phyloP scores from a whole-genome alignment of 306 rosid genomes.

The Fragaria iinumae region DNA sequence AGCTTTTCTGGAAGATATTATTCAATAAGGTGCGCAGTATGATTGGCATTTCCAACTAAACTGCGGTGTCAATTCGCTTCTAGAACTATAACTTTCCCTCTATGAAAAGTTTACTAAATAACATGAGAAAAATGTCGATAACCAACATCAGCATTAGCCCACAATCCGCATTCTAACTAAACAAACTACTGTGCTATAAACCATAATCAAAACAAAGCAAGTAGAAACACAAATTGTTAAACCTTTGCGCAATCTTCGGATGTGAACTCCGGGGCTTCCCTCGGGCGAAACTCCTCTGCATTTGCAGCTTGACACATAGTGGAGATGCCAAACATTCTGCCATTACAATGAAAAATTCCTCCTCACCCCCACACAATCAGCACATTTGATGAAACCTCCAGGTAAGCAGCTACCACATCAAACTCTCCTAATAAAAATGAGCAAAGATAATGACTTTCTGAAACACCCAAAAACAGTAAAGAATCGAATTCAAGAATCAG shows the following conservation, averaged over 20 bases:
- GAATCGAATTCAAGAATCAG: neutral
- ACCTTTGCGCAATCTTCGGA: slow-evolving; percentile 47
- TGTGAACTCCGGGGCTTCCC: slow-evolving; percentile 27
- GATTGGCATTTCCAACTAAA: neutral
- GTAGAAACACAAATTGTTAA: neutral
- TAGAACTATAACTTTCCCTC: neutral
- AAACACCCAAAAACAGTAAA: neutral
- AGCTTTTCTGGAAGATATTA: neutral
- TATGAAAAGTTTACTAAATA: too few relatives aligned
- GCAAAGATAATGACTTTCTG: neutral
- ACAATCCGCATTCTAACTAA: neutral
- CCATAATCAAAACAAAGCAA: slow-evolving; percentile 8
- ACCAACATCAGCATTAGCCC: neutral
- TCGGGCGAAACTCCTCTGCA: slow-evolving; percentile 30
- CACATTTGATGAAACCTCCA: slow-evolving; percentile 34
- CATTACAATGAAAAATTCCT: slow-evolving; percentile 36
- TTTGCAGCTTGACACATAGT: slow-evolving; percentile 47
- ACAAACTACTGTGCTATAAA: neutral
- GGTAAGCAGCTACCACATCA: slow-evolving; percentile 12
- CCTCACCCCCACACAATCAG: slow-evolving; percentile 32
- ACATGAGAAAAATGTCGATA: neutral
- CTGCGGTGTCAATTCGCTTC: neutral
- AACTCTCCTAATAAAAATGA: slow-evolving; percentile 13
- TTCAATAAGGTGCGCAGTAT: neutral
- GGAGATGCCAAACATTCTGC: slow-evolving; percentile 63